These are phyloP conservation scores for Ambrosia trifida DNA, from an alignment of 129 eudicot genomes.

Conservation along the genomic window DNA sequence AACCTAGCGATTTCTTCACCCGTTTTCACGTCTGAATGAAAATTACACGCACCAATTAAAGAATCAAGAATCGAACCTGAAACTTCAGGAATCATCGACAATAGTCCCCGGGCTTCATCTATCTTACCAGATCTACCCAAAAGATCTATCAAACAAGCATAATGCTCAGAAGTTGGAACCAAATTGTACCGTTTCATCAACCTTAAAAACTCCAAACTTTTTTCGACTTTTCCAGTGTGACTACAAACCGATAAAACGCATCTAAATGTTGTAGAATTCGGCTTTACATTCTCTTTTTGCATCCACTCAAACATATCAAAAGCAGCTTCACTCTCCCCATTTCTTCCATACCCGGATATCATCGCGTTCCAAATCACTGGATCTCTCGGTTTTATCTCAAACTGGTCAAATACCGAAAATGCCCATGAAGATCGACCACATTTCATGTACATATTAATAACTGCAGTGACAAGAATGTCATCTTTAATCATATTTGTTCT, in stretches of 20 bases:
- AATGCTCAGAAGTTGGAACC: constrained; percentile 41
- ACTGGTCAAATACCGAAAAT: constrained; percentile 48
- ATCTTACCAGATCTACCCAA: constrained; percentile 70
- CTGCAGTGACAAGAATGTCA: constrained; percentile 61
- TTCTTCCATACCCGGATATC: constrained; percentile 86
- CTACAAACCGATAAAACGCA: constrained; percentile 73
- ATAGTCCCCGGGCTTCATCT: constrained; percentile 60
- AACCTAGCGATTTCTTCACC: constrained; percentile 65
- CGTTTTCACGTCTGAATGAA: constrained; percentile 48
- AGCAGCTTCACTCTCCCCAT: constrained; percentile 63
- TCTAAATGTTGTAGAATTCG: constrained; percentile 60
- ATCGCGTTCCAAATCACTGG: constrained; percentile 90
- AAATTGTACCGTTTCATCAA: constrained; percentile 37
- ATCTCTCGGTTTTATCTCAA: constrained; percentile 46
- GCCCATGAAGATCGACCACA: constrained; percentile 57
- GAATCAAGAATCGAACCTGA: constrained; percentile 58
- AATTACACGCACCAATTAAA: constrained; percentile 63
- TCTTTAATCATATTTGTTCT: constrained; percentile 43
- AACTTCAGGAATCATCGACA: constrained; percentile 46
- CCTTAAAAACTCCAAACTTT: constrained; percentile 53
- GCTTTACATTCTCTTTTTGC: constrained; percentile 50
- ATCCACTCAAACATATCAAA: constrained; percentile 62
- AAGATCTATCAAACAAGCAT: constrained; percentile 62
- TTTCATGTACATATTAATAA: constrained; percentile 86
- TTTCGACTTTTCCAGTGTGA: constrained; percentile 59